Percentiles rank a stretch among this genome's conserved stretches.
Conservation (phyloP, 139 green algal species). For the Desmodesmus armatus region DNA sequence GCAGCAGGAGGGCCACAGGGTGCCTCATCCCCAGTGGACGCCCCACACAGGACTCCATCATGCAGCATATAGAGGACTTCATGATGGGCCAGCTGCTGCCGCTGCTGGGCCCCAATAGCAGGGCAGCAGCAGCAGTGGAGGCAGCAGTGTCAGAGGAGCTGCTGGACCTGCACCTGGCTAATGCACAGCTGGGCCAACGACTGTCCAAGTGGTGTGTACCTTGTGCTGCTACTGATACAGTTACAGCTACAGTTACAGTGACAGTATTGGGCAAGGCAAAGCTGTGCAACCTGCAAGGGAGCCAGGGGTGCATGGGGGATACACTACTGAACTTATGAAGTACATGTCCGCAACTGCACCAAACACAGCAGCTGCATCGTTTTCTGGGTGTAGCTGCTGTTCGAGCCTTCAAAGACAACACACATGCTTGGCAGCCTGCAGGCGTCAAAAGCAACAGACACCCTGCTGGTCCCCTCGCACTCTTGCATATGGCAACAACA, state of each 20-base stretch:
- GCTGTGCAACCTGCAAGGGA: too few relatives aligned
- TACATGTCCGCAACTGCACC: not conserved
- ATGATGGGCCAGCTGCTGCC: constrained; percentile 15
- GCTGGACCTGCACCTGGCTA: constrained; percentile 7
- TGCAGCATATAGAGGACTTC: constrained; percentile 28
- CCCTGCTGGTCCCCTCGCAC: too few relatives aligned
- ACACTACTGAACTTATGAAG: too few relatives aligned
- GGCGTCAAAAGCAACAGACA: too few relatives aligned
- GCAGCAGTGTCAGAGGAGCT: constrained; percentile 30
- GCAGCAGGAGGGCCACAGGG: not conserved
- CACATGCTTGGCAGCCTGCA: too few relatives aligned
- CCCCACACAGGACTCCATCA: not conserved
- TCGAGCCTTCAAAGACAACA: too few relatives aligned
- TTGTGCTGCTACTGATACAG: too few relatives aligned
- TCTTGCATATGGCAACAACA: too few relatives aligned
- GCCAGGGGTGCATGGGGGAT: too few relatives aligned
- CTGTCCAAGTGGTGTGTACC: constrained; percentile 33
- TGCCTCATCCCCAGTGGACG: not conserved
- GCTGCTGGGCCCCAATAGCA: constrained; percentile 11
- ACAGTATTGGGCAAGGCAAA: not conserved
- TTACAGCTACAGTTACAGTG: too few relatives aligned
- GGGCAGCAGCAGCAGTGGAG: constrained; percentile 6
- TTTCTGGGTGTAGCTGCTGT: too few relatives aligned
- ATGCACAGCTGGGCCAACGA: constrained; percentile 26
- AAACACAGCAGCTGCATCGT: not conserved